Conservation (phyloP, 2,329 filamentous ascomycete genomes). For the Onygena corvina region DNA sequence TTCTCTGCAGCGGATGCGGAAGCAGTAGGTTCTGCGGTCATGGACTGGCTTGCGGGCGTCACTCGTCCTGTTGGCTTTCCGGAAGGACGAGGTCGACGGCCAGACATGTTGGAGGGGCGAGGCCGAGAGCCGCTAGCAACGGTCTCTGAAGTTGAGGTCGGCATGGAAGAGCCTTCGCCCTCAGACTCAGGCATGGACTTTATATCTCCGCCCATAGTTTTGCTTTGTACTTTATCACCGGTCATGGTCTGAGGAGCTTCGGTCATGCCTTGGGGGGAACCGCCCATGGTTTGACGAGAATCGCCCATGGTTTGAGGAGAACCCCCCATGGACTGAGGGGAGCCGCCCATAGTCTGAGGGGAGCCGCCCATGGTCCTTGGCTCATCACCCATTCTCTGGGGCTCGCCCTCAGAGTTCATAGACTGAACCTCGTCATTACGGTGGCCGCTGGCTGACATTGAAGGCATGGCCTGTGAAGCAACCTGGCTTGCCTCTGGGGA, state of each 20-base stretch:
- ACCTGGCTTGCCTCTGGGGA: neutral
- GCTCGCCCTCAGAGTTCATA: neutral
- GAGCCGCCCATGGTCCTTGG: neutral
- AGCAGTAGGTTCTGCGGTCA: neutral
- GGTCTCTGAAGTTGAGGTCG: neutral
- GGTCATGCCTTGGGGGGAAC: too few species aligned
- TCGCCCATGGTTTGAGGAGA: too few species aligned
- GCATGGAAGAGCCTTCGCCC: neutral
- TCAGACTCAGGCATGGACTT: neutral
- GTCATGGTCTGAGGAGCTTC: too few species aligned
- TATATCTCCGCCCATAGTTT: neutral
- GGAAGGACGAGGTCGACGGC: neutral
- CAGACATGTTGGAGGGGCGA: neutral
- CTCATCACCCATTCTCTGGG: neutral
- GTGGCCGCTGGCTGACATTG: neutral
- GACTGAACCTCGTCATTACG: neutral
- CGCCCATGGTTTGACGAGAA: too few species aligned
- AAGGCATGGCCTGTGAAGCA: neutral
- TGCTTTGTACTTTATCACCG: neutral
- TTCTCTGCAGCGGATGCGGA: neutral
- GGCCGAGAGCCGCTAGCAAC: neutral
- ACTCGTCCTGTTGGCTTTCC: neutral
- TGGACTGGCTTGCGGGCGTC: neutral
- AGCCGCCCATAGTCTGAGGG: neutral
- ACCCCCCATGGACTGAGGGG: too few species aligned